Evolutionary conservation across 139 green algal species (phyloP).

Genomic region (Chlamydomonas asymmetrica): DNA sequence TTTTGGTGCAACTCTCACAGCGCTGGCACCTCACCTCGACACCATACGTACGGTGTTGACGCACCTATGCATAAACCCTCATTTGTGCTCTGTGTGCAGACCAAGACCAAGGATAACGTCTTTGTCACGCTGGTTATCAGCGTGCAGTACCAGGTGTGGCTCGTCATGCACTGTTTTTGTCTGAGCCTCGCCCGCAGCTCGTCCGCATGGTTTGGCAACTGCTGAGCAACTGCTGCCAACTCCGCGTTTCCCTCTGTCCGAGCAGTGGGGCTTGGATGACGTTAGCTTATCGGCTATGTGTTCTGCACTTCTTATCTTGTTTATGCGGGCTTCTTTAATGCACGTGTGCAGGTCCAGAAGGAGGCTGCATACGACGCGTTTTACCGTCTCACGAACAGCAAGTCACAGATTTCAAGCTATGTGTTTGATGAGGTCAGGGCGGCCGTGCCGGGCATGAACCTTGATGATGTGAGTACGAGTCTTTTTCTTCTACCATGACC

Average conservation of each 20-base stretch:
- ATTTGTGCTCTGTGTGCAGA: too few species aligned
- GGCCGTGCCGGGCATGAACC: constrained; percentile 57
- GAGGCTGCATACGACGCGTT: constrained; percentile 74
- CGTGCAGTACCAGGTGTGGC: constrained; percentile 71
- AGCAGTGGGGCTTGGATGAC: too few species aligned
- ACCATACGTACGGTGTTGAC: too few species aligned
- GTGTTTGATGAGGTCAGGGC: constrained; percentile 78
- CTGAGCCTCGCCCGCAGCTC: background rate
- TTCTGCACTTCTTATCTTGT: too few species aligned
- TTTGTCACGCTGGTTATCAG: constrained; percentile 60
- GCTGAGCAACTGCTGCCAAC: background rate
- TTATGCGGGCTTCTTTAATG: too few species aligned
- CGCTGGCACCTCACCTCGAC: too few species aligned
- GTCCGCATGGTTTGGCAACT: background rate
- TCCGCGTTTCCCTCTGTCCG: background rate
- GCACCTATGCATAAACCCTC: too few species aligned
- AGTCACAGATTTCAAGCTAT: constrained; percentile 64
- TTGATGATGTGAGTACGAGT: too few species aligned
- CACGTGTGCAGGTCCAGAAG: background rate
- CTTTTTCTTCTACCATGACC: too few species aligned
- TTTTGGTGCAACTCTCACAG: too few species aligned
- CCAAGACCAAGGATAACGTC: constrained; percentile 53
- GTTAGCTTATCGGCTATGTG: too few species aligned
- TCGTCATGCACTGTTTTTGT: background rate
- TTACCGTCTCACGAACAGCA: constrained; percentile 73